Evolutionary conservation across 805 yeast genomes (phyloP), one percentile per base, ranked within the genome.

Genomic region (Myxozyma sirexii): DNA sequence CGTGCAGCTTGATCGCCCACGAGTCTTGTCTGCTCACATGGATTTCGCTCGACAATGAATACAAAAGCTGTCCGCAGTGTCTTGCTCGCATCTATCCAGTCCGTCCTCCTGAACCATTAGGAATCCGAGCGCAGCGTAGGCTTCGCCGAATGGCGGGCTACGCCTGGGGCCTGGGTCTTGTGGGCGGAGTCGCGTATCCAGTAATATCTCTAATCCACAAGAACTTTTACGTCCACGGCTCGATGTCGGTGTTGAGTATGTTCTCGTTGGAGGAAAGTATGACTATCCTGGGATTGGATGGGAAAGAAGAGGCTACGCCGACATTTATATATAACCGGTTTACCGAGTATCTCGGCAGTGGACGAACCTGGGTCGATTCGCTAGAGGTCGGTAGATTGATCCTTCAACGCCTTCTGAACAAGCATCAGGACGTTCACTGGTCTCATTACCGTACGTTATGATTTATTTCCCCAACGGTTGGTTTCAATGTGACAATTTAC

Each of bases 1-100:
- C 68, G 17, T 80, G 84, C 66, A 77, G 78, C 3, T 65, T 80
- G 26, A 65, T 72, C 10, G 83, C 81, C 3, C 84, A 80, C 65
- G 74, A 79, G 45, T 69, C 68, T 49, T 80, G 84, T 55, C 70
- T 80, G 37, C 66, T 77, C 10, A 73, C 74, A 10, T 79, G 82
- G 82, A 59, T 52, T 54, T 58, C 42, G 17, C 59, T 33, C 21
- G 64, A 50, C 19, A 57, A 50, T 31, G 54, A 24, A 27, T 31
- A 8, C 37, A 46, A 19, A 41, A 46, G 49, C 3, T 59, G 58
- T 50, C 71, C 62, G 37, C 66, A 61, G 15, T 59, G 62, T 46
- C 60, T 56, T 19, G 56, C 45, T 37, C 45, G 23, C 7, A 55
- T 49, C 33, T 26, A 3, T 33, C 55, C 59, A 37, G 50, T 59